Evolutionary conservation across 2,329 filamentous ascomycete genomes (phyloP).

Genomic region (Penicillium sp.): DNA sequence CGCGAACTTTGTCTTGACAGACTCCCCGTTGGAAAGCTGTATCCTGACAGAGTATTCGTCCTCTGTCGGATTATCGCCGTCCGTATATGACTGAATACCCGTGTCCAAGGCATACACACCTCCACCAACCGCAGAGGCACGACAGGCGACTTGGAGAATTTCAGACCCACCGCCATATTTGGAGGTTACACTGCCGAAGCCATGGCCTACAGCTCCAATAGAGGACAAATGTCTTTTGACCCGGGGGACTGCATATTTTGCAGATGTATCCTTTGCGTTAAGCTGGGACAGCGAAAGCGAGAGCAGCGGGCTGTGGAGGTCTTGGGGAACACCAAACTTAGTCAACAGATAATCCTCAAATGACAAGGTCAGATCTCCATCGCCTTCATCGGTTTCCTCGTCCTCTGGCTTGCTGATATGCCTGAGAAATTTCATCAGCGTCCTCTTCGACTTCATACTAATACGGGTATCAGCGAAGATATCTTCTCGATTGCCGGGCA

Average conservation of each 20-base stretch:
- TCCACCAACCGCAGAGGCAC: constrained; percentile 85
- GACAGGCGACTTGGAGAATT: constrained; percentile 85
- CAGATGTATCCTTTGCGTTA: constrained; percentile 52
- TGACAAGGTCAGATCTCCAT: constrained; percentile 55
- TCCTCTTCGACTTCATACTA: constrained; percentile 75
- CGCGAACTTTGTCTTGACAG: constrained; percentile 36
- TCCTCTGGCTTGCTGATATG: constrained; percentile 69
- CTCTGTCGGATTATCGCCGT: constrained; percentile 11
- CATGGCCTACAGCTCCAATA: constrained; percentile 81
- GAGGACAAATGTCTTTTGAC: constrained; percentile 80
- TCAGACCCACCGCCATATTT: constrained; percentile 93
- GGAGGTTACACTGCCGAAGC: constrained; percentile 83
- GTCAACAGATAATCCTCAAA: constrained; percentile 48
- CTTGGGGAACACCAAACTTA: constrained; percentile 65
- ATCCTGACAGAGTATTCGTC: constrained; percentile 27
- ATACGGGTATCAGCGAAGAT: constrained; percentile 77
- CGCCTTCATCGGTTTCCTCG: constrained; percentile 46
- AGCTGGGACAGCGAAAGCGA: constrained; percentile 74
- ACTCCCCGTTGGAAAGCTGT: constrained; percentile 38
- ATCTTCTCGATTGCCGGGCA: constrained; percentile 88
- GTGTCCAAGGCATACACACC: constrained; percentile 83
- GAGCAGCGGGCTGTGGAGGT: constrained; percentile 62
- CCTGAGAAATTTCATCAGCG: constrained; percentile 89
- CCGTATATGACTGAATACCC: constrained; percentile 50
- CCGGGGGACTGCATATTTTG: constrained; percentile 66